Evolutionary conservation across 768 basidiomycete species (phyloP), one percentile per base, ranked within the genome.

Genomic region (Stropharia rugosoannulata): DNA sequence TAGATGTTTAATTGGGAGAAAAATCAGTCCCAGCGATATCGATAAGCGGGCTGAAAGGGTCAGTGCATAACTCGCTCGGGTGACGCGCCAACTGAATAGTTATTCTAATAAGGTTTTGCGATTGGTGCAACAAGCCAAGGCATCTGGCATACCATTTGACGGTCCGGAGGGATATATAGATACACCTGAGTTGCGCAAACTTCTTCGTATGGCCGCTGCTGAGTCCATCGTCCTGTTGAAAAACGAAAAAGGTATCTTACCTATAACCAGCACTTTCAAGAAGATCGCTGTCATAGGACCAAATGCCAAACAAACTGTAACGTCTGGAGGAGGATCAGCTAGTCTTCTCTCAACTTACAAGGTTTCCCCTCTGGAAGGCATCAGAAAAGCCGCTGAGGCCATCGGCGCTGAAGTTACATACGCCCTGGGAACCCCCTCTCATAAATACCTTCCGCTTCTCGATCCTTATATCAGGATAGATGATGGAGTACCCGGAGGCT

Each of bases 251-350:
- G 67, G 67, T 1, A 53, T 86, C 29, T 74, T 87, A 12, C 85
- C 85, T 0, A 66, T 85, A n/a, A 58, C 55, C n/a, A 54, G 63
- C 12, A 35, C 46, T 1, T 29, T 60, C 45, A 79, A 75, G 58
- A 78, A 72, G 43, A 77, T 88, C 41, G 84, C 82, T 10, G 75
- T 88, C 45, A 83, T 87, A 57, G 86, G 85, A 0, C 82, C 84
- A 3, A 86, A 87, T 65, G 82, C 80, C 5, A 85, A 80, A 63
- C 63, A 68, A 36, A 72, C 76, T 0, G 73, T 79, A 57, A 79
- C 77, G 40, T 83, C 82, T 27, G 83, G 84, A 8, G 85, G 85
- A 38, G 85, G 86, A 19, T 83, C 82, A 9, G 85, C 85, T 1
- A 68, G 71, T 2, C 70, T 87, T 18, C 64, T 73, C 16, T 73